A percentile compares a stretch with the other conserved stretches of the same genome.
Conservation (phyloP, 148 eudicot species). For the Vaccinium darrowii region DNA sequence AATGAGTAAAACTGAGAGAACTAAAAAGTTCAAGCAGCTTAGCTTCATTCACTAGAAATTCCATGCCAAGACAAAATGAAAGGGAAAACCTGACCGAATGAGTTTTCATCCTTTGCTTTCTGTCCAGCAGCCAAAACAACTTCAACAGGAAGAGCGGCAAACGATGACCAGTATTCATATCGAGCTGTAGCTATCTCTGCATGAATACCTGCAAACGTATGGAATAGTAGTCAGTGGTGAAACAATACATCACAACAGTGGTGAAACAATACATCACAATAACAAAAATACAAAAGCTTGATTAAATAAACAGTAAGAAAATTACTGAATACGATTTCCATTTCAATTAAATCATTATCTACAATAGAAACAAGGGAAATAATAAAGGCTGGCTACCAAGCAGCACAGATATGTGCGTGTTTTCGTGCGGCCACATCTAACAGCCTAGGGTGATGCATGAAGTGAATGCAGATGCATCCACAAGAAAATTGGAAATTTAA, state of each 20-base stretch:
- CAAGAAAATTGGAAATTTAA: background rate
- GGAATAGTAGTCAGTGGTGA: background rate
- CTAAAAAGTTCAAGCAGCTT: background rate
- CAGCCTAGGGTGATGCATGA: background rate
- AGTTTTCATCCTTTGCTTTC: constrained; percentile 69
- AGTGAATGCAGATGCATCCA: background rate
- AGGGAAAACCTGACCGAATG: constrained; percentile 35
- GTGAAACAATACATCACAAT: background rate
- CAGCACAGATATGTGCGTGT: background rate
- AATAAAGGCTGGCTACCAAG: background rate
- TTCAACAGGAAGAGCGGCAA: constrained; percentile 75
- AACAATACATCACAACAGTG: background rate
- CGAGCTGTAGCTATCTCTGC: constrained; percentile 79
- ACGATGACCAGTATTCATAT: constrained; percentile 80
- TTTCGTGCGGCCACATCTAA: background rate
- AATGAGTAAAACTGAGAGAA: background rate
- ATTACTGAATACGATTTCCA: background rate
- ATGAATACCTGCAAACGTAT: constrained; percentile 54
- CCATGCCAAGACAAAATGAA: background rate
- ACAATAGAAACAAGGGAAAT: background rate
- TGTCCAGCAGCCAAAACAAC: constrained; percentile 77
- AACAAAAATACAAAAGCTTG: background rate
- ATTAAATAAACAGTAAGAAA: background rate
- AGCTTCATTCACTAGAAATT: background rate
- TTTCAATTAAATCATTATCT: background rate